Percentiles rank a stretch among this genome's conserved stretches.
Conservation (phyloP, 2,329 filamentous ascomycete species). For the Paraphaeosphaeria minitans region DNA sequence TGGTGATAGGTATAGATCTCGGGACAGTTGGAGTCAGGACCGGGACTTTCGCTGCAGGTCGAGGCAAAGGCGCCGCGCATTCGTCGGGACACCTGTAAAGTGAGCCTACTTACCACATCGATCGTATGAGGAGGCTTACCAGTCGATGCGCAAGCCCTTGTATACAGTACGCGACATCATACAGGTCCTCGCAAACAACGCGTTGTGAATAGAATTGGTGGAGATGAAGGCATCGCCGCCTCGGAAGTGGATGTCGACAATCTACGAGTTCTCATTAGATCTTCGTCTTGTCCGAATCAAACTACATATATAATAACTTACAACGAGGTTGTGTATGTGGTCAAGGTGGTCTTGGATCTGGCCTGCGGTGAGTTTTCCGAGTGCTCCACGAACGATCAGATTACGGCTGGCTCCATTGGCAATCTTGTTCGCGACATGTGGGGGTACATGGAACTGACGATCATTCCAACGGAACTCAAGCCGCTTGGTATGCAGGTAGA, state of each 20-base stretch:
- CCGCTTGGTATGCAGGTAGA: constrained; percentile 71
- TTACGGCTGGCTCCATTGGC: constrained; percentile 72
- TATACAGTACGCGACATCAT: constrained; percentile 73
- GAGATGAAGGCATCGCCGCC: constrained; percentile 68
- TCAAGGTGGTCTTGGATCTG: constrained; percentile 74
- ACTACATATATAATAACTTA: not conserved
- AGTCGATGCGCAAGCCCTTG: constrained; percentile 72
- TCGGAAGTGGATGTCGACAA: constrained; percentile 67
- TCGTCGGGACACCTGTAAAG: constrained; percentile 64
- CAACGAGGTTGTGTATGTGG: constrained; percentile 77
- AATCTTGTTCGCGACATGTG: constrained; percentile 69
- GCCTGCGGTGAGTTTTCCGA: constrained; percentile 63
- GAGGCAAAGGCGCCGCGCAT: constrained; percentile 65
- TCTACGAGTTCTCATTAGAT: constrained; percentile 22
- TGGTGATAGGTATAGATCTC: constrained; percentile 30
- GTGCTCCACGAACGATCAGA: constrained; percentile 67
- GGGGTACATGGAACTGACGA: constrained; percentile 69
- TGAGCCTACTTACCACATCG: not conserved
- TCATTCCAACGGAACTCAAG: constrained; percentile 72
- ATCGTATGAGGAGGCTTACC: constrained; percentile 38
- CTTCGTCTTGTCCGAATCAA: too few species aligned
- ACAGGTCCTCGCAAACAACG: constrained; percentile 76
- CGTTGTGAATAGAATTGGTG: constrained; percentile 77
- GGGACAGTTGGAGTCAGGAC: constrained; percentile 13
- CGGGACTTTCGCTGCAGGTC: constrained; percentile 16